These are phyloP conservation scores for Fusarium buxicola DNA, from an alignment of 2,329 filamentous ascomycete genomes.

Conservation along the genomic window DNA sequence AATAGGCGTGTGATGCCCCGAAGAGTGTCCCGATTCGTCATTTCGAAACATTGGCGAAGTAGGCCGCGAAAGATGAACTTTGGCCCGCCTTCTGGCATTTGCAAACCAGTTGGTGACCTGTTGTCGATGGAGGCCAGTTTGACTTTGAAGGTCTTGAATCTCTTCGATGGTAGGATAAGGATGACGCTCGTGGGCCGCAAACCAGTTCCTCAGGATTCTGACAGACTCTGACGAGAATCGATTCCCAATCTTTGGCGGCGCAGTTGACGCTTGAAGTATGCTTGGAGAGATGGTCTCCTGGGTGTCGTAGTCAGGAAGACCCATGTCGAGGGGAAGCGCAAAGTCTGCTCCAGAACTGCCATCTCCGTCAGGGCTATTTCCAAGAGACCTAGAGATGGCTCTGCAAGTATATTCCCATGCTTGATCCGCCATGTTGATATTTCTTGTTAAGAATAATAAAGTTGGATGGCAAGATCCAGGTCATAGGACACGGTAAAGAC, in stretches of 20 bases:
- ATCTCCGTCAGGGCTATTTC: slow-evolving; percentile 3
- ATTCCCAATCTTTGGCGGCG: slow-evolving; percentile 36
- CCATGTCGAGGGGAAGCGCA: not conserved
- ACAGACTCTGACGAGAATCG: slow-evolving; percentile 31
- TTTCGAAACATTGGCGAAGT: slow-evolving; percentile 35
- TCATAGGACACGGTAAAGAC: slow-evolving; percentile 33
- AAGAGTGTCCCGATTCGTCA: slow-evolving; percentile 30
- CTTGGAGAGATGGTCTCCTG: slow-evolving; percentile 25
- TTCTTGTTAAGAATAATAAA: slow-evolving; percentile 1
- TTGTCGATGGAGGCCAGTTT: slow-evolving; percentile 79
- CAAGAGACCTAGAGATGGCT: slow-evolving; percentile 2
- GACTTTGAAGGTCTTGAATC: slow-evolving; percentile 77
- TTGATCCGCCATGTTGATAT: slow-evolving; percentile 18
- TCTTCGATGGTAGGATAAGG: slow-evolving; percentile 88
- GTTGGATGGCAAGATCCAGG: slow-evolving; percentile 9
- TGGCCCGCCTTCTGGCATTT: slow-evolving; percentile 83
- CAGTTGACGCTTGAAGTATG: slow-evolving; percentile 23
- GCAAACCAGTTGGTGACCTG: slow-evolving; percentile 92
- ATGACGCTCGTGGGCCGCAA: slow-evolving; percentile 77
- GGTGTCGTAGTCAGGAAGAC: not conserved
- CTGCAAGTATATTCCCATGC: slow-evolving; percentile 3
- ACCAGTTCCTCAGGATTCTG: slow-evolving; percentile 79
- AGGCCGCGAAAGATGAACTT: slow-evolving; percentile 59
- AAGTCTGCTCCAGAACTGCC: slow-evolving; percentile 3
- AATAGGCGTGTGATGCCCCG: slow-evolving; percentile 53